Evolutionary conservation across 345 rosid genomes (phyloP).

Genomic region (Moringa oleifera): DNA sequence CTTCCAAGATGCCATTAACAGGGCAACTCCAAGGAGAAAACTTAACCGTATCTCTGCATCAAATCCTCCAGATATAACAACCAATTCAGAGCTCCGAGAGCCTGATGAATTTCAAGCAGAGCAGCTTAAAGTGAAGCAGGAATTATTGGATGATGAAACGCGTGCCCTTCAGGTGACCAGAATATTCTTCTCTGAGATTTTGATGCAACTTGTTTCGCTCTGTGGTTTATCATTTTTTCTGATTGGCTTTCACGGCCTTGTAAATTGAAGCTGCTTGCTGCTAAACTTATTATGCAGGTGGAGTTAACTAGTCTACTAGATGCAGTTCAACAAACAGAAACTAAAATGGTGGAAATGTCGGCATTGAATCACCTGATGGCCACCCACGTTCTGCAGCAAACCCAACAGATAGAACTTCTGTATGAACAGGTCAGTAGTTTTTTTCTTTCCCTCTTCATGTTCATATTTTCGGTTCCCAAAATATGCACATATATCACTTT

Average conservation of each 20-base stretch:
- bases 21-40: constrained; percentile 75
- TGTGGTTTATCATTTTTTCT: neutral
- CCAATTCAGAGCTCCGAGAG: constrained; percentile 35
- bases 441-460: no score
- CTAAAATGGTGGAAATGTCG: constrained; percentile 98
- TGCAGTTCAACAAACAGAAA: constrained; percentile 81
- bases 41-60: constrained; percentile 38
- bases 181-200: constrained; percentile 9
- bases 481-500: no score
- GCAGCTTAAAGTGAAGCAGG: constrained; percentile 50
- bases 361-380: constrained; percentile 94
- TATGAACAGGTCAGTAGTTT: constrained; percentile 70
- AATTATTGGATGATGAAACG: constrained; percentile 86
- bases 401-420: constrained; percentile 80
- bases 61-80: constrained; percentile 28
- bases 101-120: constrained; percentile 45
- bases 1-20: constrained; percentile 81
- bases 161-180: constrained; percentile 77
- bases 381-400: constrained; percentile 91
- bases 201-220: neutral
- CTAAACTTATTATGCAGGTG: constrained; percentile 41
- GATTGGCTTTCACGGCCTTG: constrained; percentile 2
- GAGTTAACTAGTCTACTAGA: constrained; percentile 84
- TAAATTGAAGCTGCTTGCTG: constrained; percentile 15
- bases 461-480: no score